phyloP scores from a whole-genome alignment of 2,329 filamentous ascomycete genomes.

The Trichophyton mentagrophytes region DNA sequence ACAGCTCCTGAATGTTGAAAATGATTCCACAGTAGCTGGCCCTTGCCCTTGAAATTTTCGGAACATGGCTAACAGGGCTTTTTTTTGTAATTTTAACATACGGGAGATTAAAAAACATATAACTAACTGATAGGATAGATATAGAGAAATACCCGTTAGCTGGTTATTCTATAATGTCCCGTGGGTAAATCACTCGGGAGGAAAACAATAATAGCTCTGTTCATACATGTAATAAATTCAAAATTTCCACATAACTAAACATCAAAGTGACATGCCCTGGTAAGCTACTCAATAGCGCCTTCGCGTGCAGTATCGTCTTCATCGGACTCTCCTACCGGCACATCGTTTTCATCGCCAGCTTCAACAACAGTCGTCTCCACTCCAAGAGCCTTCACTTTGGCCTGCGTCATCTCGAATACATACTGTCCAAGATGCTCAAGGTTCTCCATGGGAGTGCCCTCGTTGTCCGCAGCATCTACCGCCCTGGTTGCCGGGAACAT shows the following conservation, averaged over 20 bases:
- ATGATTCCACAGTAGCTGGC: background rate
- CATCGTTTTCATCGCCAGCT: constrained; percentile 22
- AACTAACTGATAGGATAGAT: background rate
- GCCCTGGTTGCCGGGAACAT: constrained; percentile 59
- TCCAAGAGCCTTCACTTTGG: constrained; percentile 49
- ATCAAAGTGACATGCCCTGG: background rate
- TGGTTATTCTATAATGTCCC: background rate
- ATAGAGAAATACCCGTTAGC: background rate
- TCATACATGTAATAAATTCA: background rate
- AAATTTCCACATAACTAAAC: background rate
- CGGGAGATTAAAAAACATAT: no score
- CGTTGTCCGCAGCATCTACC: constrained; percentile 28
- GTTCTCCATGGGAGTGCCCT: constrained; percentile 63
- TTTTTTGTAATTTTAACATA: no score
- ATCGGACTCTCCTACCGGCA: constrained; percentile 22
- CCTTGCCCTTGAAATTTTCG: background rate
- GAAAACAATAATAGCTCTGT: background rate
- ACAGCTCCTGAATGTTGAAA: background rate
- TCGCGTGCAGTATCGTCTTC: constrained; percentile 12
- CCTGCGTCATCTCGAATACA: constrained; percentile 87
- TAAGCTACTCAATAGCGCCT: constrained; percentile 2
- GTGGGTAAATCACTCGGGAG: background rate
- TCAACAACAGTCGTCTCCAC: constrained; percentile 24
- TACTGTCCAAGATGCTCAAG: constrained; percentile 94
- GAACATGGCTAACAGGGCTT: background rate